phyloP scores from a whole-genome alignment of 2,329 filamentous ascomycete species.

The Exophiala spinifera region DNA sequence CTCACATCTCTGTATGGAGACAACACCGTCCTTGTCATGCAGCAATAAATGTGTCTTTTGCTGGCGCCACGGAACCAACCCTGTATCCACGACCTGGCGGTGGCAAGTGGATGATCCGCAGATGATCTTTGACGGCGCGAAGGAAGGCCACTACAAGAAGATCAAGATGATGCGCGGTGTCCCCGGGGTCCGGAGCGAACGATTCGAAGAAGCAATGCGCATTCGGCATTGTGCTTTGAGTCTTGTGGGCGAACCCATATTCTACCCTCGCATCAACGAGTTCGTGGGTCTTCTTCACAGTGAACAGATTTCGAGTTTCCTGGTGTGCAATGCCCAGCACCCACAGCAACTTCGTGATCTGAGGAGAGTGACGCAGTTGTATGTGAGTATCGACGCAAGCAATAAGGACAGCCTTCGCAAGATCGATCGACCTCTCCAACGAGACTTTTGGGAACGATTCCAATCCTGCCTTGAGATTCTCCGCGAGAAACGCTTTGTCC shows the following conservation, averaged over 20 bases:
- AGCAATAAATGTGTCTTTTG: slow-evolving; percentile 99
- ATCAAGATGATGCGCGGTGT: slow-evolving; percentile 97
- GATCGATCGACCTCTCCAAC: slow-evolving; percentile 87
- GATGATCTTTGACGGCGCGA: slow-evolving; percentile 84
- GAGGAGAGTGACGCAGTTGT: slow-evolving; percentile 86
- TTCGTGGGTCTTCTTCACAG: slow-evolving; percentile 78
- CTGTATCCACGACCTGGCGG: slow-evolving; percentile 92
- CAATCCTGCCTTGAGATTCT: slow-evolving; percentile 86
- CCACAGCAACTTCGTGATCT: slow-evolving; percentile 82
- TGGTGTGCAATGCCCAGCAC: slow-evolving; percentile 96
- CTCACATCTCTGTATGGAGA: slow-evolving; percentile 98
- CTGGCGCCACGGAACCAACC: slow-evolving; percentile 97
- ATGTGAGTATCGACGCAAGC: slow-evolving; percentile 92
- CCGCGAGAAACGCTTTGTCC: slow-evolving; percentile 74
- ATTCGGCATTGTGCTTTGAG: slow-evolving; percentile 91
- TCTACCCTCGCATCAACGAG: slow-evolving; percentile 96
- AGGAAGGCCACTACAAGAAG: slow-evolving; percentile 90
- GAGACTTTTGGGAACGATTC: slow-evolving; percentile 98
- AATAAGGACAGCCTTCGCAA: slow-evolving; percentile 82
- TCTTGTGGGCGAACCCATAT: slow-evolving; percentile 95
- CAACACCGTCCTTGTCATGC: slow-evolving; percentile 90
- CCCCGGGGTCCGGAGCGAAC: slow-evolving; percentile 84
- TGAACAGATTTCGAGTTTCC: slow-evolving; percentile 86
- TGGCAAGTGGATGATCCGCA: slow-evolving; percentile 93
- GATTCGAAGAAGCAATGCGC: slow-evolving; percentile 87